phyloP scores from a whole-genome alignment of 140 eudicot genomes.

The Erigeron philadelphicus region DNA sequence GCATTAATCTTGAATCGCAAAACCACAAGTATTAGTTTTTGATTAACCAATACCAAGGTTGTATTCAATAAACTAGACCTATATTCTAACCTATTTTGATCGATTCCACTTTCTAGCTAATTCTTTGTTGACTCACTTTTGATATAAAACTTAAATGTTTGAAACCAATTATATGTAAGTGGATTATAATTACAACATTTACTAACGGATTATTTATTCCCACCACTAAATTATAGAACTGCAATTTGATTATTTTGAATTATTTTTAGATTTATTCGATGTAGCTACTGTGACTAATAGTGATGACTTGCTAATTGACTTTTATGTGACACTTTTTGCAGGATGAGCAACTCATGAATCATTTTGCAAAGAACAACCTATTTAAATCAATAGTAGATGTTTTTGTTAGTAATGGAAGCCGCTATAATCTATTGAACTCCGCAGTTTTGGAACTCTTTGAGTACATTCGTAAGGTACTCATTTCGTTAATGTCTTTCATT shows the following conservation, averaged over 20 bases:
- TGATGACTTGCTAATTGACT: too few species aligned
- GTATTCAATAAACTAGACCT: background rate
- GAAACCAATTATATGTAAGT: too few species aligned
- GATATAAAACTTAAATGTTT: too few species aligned
- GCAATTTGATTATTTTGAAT: too few species aligned
- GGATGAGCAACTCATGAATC: conserved; percentile 78
- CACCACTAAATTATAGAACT: too few species aligned
- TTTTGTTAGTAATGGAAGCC: conserved; percentile 75
- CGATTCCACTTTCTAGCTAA: too few species aligned
- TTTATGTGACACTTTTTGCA: conserved; percentile 32
- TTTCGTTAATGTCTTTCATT: background rate
- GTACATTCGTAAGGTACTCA: conserved; percentile 70
- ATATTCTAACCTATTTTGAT: background rate
- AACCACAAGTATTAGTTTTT: background rate
- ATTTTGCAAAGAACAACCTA: conserved; percentile 72
- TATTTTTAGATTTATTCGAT: too few species aligned
- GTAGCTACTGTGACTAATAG: too few species aligned
- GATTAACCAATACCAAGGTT: background rate
- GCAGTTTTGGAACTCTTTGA: conserved; percentile 86
- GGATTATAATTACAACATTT: too few species aligned
- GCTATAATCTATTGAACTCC: conserved; percentile 87
- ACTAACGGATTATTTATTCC: too few species aligned
- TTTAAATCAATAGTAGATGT: conserved; percentile 74
- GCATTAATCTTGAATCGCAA: background rate
- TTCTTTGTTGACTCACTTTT: too few species aligned